Evolutionary conservation across 768 basidiomycete species (phyloP).

Genomic region (Collybiopsis confluens): DNA sequence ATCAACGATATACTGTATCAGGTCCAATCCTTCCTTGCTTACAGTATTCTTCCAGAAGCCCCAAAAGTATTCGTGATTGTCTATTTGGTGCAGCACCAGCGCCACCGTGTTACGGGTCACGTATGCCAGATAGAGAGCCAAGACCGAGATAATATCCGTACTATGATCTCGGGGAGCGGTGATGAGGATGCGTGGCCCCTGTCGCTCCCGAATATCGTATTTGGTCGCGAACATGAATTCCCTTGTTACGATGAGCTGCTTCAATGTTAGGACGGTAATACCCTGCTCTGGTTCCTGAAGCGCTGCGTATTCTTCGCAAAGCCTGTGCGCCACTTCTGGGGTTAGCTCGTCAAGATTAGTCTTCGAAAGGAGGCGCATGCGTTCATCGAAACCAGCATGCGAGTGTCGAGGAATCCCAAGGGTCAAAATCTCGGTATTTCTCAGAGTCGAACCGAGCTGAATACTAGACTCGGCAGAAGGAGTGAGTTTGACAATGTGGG

Average conservation of each 20-base stretch:
- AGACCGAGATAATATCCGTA: slow-evolving; percentile 16
- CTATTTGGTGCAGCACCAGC: slow-evolving; percentile 9
- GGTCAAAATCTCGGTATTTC: slow-evolving; percentile 1
- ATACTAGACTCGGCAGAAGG: slow-evolving; percentile 8
- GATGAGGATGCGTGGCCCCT: slow-evolving; percentile 11
- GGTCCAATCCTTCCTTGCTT: slow-evolving; percentile 10
- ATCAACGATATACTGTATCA: slow-evolving; percentile 12
- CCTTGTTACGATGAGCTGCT: slow-evolving; percentile 16
- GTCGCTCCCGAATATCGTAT: background rate
- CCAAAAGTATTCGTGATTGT: slow-evolving; percentile 10
- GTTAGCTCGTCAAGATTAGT: background rate
- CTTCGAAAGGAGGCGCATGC: background rate
- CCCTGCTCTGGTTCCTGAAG: slow-evolving; percentile 11
- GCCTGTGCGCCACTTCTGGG: slow-evolving; percentile 1
- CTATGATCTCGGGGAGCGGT: slow-evolving; percentile 20
- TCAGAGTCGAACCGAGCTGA: slow-evolving; percentile 2
- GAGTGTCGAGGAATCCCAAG: background rate
- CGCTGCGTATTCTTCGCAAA: slow-evolving; percentile 10
- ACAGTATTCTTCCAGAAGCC: slow-evolving; percentile 15
- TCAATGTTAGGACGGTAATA: slow-evolving; percentile 13
- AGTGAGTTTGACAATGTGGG: slow-evolving; percentile 12
- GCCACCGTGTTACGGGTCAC: slow-evolving; percentile 8
- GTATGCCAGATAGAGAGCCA: slow-evolving; percentile 13
- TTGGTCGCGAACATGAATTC: slow-evolving; percentile 12
- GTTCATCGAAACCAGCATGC: background rate